Evolutionary conservation across 495 filamentous ascomycete genomes (phyloP).

Genomic region (Lichenothelia convexa): DNA sequence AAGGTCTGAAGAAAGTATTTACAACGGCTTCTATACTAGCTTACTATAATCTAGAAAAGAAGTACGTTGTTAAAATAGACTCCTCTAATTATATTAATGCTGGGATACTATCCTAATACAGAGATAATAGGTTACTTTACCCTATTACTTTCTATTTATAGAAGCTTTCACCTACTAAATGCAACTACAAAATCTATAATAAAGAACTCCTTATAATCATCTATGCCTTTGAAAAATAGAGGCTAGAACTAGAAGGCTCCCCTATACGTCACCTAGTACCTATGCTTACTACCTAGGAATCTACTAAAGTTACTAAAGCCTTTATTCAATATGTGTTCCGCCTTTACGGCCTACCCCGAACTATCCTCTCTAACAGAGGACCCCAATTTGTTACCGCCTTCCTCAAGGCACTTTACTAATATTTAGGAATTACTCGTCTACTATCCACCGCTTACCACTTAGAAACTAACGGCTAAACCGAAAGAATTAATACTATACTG

Average conservation of each 20-base stretch:
- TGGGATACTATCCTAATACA: conserved; percentile 1
- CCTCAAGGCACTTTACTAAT: neutral
- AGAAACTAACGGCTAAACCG: conserved; percentile 1
- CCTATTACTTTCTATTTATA: conserved; percentile 6
- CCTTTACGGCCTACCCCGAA: neutral
- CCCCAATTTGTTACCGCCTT: neutral
- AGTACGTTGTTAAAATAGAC: conserved; percentile 3
- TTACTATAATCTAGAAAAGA: conserved; percentile 1
- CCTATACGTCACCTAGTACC: neutral
- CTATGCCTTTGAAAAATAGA: conserved; percentile 4
- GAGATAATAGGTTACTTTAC: neutral
- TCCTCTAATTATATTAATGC: conserved; percentile 1
- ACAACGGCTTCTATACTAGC: conserved; percentile 1
- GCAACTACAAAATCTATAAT: conserved; percentile 8
- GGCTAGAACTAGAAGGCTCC: conserved; percentile 1
- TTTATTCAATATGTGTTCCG: neutral
- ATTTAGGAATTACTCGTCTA: neutral
- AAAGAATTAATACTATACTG: conserved; percentile 1
- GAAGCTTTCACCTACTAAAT: conserved; percentile 2
- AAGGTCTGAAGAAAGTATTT: neutral
- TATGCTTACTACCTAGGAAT: neutral
- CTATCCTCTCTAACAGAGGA: neutral
- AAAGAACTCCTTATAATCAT: conserved; percentile 6
- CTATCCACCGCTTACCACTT: conserved; percentile 1
- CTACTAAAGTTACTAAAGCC: neutral